These are phyloP conservation scores for Jacaranda mimosifolia DNA, from an alignment of 257 asterid species.

Conservation along the genomic window DNA sequence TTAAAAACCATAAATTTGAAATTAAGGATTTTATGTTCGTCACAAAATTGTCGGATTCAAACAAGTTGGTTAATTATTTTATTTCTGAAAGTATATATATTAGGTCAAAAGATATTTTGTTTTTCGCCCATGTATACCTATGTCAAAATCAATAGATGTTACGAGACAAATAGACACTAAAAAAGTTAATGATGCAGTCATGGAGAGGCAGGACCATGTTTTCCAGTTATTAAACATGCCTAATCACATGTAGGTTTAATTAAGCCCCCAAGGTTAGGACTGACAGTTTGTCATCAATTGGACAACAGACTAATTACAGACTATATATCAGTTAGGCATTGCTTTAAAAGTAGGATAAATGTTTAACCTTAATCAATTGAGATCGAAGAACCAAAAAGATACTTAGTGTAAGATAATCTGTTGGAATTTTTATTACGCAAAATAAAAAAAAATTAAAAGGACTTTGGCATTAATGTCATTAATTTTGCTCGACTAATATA, in stretches of 20 bases:
- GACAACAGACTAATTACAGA: not conserved
- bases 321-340: no score
- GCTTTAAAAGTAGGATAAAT: no score
- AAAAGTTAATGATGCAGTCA: no score
- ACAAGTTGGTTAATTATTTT: not conserved
- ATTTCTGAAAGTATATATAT: not conserved
- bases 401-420: no score
- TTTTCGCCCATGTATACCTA: no score
- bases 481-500: no score
- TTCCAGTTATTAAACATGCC: conserved; percentile 7
- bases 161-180: not conserved
- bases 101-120: not conserved
- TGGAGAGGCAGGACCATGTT: not conserved
- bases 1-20: not conserved
- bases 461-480: no score
- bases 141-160: not conserved
- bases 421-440: no score
- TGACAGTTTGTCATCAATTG: not conserved
- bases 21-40: not conserved
- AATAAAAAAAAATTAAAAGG: no score
- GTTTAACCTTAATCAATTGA: no score
- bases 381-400: no score
- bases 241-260: conserved; percentile 25
- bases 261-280: not conserved
- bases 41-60: not conserved